Base-by-base conservation (phyloP, 208 protist genomes). In the Vickermania spadyakhi region DNA sequence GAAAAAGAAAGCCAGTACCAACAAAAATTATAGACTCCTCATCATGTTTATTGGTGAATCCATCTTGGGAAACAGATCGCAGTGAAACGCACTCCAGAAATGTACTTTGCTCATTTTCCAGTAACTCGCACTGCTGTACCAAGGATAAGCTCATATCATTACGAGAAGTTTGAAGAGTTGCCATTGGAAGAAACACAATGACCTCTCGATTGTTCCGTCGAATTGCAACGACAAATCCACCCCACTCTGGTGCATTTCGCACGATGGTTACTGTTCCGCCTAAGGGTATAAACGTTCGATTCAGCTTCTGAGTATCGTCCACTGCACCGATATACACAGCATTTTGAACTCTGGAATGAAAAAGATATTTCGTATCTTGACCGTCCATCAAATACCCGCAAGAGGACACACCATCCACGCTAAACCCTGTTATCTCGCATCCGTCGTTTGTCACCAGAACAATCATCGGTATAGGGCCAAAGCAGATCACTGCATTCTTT, bases 1-100 rank as follows among this genome's bases (percentile, higher is more conserved):
- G 77, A 71, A 94, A 94, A 13, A 70, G 75, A 72, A 94, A 88
- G 14, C 81, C 79, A 1, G 84, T 84, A 22, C 87, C 87, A 25
- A 94, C 74, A 2, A 94, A 67, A 4, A 86, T 60, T 0, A 72
- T 68, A 50, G 75, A 53, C 28, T 69, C 60, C 42, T 60, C 55
- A 18, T 28, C 52, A 29, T 58, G 50, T 3, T 60, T 62, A 23
- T 13, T 1, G 29, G 45, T 22, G 26, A 26, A 11, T n/a, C n/a
- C 28, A 2, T 11, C 57, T 31, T 58, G 52, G 42, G 56, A n/a
- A 57, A 2, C n/a, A 28, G 18, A 31, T 21, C 14, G 11, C 36
- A 45, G 36, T 7, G 36, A 45, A 18, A 45, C 36, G 18, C 7
- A 45, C 36, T 45, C 36, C 36, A 45, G 18, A 18, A 45, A 45